Conservation (phyloP, 495 filamentous ascomycete species). For the Penicillium tannophilum region DNA sequence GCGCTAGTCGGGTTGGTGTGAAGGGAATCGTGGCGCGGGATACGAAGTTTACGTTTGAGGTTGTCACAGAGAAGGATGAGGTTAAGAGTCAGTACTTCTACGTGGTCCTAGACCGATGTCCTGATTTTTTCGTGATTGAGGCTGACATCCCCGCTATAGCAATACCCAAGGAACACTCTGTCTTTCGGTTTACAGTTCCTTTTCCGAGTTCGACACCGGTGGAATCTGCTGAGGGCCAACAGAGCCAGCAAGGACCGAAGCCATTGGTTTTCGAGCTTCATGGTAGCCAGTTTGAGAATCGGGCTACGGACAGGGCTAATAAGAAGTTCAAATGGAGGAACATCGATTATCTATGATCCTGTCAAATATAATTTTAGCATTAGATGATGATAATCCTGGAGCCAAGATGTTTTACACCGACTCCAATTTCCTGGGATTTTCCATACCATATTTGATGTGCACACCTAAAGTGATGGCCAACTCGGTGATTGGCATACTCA, state of each 20-base stretch:
- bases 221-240: conserved; percentile 5
- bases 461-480: not conserved
- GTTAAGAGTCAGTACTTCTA: conserved; percentile 57
- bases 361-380: not conserved
- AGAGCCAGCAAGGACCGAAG: conserved; percentile 14
- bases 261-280: conserved; percentile 81
- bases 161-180: conserved; percentile 85
- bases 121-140: conserved; percentile 6
- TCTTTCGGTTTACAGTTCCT: conserved; percentile 79
- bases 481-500: not conserved
- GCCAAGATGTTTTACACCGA: not conserved
- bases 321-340: conserved; percentile 87
- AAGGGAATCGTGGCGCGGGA: conserved; percentile 88
- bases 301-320: conserved; percentile 80
- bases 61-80: conserved; percentile 66
- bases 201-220: conserved; percentile 29
- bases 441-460: not conserved
- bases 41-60: conserved; percentile 80
- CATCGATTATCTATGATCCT: conserved; percentile 62
- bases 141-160: conserved; percentile 36
- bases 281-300: conserved; percentile 81
- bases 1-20: conserved; percentile 78
- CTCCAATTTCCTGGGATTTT: not conserved
- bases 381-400: not conserved
- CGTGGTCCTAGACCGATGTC: not conserved